Conservation (phyloP, 208 protist genomes). For the Jaenimonas drosophilae region DNA sequence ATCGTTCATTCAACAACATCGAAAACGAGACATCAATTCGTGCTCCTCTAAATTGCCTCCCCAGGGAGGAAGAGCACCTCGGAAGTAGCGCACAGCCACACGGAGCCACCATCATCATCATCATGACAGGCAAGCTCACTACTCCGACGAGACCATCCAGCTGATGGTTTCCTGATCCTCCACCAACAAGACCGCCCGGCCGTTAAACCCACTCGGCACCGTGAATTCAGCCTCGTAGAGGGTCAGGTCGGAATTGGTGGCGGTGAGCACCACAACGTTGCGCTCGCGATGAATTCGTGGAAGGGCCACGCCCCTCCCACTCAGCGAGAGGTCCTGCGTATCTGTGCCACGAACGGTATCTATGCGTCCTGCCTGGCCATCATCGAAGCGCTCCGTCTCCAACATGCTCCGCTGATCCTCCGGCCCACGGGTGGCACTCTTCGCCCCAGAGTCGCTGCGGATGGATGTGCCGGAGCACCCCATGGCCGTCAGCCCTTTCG, state of each 20-base stretch:
- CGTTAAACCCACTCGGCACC: slow-evolving; percentile 13
- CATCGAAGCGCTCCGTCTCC: neutral
- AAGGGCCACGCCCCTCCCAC: no score
- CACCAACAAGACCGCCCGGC: slow-evolving; percentile 30
- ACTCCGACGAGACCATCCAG: slow-evolving; percentile 18
- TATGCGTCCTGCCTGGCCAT: neutral
- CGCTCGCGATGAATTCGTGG: neutral
- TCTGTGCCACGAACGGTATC: no score
- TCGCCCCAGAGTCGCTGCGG: neutral
- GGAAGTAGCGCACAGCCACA: neutral
- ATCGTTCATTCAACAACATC: neutral
- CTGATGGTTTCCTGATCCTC: slow-evolving; percentile 31
- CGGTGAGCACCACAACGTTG: slow-evolving; percentile 13
- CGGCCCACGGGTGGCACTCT: neutral
- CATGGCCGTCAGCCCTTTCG: no score
- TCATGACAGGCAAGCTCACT: neutral
- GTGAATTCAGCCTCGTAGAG: slow-evolving; percentile 18
- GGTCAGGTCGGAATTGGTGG: slow-evolving; percentile 2
- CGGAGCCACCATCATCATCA: neutral
- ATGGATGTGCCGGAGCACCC: no score
- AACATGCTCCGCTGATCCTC: neutral
- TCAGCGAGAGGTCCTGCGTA: no score
- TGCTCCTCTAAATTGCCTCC: neutral
- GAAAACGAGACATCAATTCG: neutral
- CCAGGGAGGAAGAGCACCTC: neutral